A percentile compares a stretch with the other conserved stretches of the same genome.
These are phyloP conservation scores for Apiotrichum gamsii DNA, from an alignment of 1,284 basidiomycete species.

Conservation along the genomic window DNA sequence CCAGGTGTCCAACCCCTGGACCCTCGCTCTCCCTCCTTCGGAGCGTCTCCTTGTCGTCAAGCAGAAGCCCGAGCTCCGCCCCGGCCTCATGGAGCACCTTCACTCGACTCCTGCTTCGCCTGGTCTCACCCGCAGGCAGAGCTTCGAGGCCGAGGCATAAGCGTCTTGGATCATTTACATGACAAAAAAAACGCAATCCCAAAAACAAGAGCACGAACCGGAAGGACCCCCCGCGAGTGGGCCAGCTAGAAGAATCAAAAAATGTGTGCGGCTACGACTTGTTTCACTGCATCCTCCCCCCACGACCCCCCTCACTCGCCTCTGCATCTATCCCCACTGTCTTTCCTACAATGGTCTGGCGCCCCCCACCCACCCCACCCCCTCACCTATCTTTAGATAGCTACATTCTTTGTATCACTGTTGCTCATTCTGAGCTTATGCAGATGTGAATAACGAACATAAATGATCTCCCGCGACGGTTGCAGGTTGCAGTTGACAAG, in stretches of 20 bases:
- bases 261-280: no score
- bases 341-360: constrained; percentile 3
- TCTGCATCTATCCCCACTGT: constrained; percentile 4
- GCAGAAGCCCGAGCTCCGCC: constrained; percentile 39
- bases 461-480: no score
- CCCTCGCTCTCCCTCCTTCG: constrained; percentile 42
- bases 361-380: background rate
- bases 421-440: constrained; percentile 5
- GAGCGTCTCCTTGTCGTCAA: constrained; percentile 42
- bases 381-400: constrained; percentile 3
- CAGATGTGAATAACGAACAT: background rate
- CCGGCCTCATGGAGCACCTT: constrained; percentile 25
- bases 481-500: no score
- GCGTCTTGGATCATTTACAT: background rate
- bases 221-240: background rate
- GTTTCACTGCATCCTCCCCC: background rate
- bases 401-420: constrained; percentile 15
- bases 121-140: constrained; percentile 6
- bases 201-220: background rate
- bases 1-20: constrained; percentile 27
- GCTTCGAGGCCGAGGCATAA: constrained; percentile 5
- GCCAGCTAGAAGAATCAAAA: background rate
- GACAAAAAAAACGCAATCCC: background rate
- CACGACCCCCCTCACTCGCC: background rate
- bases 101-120: constrained; percentile 8